Base-by-base conservation (phyloP, 768 basidiomycete species). In the Cubamyces sp. region DNA sequence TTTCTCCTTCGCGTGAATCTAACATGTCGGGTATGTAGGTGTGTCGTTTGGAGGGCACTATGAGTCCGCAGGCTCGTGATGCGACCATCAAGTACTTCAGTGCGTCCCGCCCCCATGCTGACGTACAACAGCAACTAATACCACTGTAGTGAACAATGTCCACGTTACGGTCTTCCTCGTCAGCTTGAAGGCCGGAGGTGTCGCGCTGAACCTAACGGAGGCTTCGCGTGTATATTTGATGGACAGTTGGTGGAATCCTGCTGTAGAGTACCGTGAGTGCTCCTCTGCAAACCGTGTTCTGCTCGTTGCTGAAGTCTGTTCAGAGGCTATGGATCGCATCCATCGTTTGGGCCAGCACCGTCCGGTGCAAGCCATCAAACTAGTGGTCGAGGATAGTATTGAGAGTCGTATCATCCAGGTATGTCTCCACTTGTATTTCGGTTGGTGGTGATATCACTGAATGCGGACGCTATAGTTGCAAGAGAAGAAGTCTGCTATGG, bases 231-330 rank as follows among this genome's bases (percentile, higher is more conserved):
- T 97, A 19, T 96, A 94, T 74, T 83, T 97, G 69, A 96, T 98
- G 94, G 96, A 96, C 72, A 92, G 90, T 66, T 96, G 94, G 94
- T 96, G 96, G 96, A 98, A 98, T 72, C 96, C 96, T 7, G 94
- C 94, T n/a, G 92, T 92, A 55, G 91, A 92, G 77, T 93, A 83
- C 69, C 90, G 91, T 92, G 73, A 77, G 91, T 81, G 21, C 16
- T 23, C 25, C 23, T 30, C 9, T 12, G 43, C 18, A 40, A 49
- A 43, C 28, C 30, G 14, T 43, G 4, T 46, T 4, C 6, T 23
- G 25, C 28, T 54, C 48, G 55, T 52, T 34, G 19, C 41, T 62
- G 64, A 51, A 51, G 26, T 14, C 11, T 37, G 62, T 49, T 26
- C 62, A 92, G 90, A 94, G 84, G 94, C 93, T 2, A 98, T 96